Base-by-base conservation (phyloP, 495 filamentous ascomycete species). In the Gamarada debralockiae region DNA sequence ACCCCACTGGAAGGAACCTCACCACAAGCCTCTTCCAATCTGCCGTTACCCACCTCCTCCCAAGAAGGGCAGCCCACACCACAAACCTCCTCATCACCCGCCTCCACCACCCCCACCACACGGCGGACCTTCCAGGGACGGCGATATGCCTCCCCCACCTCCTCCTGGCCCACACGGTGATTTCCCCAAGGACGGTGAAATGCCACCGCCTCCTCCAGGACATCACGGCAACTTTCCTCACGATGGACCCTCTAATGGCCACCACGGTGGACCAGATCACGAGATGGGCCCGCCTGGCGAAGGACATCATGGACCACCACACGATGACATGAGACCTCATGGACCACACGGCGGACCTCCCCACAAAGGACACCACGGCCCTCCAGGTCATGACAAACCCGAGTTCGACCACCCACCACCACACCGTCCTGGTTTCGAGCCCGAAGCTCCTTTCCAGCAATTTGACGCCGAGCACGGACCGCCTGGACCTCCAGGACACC, bases 21-120 rank as follows among this genome's bases (percentile, higher is more conserved):
- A 53, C 10, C 52, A 49, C 15, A 21, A 22, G 22, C 52, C 36
- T 21, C 31, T 56, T 18, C 55, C 59, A 52, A 48, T 58, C 31
- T 58, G 55, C 39, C 49, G 52, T 21, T 62, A 46, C 22, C 52
- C 53, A 36, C 55, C 55, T 38, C 50, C 48, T 44, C 43, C 49
- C 39, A 34, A 49, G 6, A 48, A 37, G 39, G 33, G 29, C 3
- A 17, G 22, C 44, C 44, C 44, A 10, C 48, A 23, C 7, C 14
- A 18, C 14, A 37, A 38, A 34, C 13, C 22, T 18, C 43, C 43
- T 46, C 43, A 25, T 15, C 15, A 24, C 3, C 40, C 40, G 3
- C n/a, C n/a, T n/a, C n/a, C n/a, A n/a, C n/a, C n/a, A n/a, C n/a
- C n/a, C n/a, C n/a, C n/a, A n/a, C n/a, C n/a, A n/a, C n/a, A n/a